phyloP scores from a whole-genome alignment of 768 basidiomycete genomes.

The Agrocybe chaxingu region DNA sequence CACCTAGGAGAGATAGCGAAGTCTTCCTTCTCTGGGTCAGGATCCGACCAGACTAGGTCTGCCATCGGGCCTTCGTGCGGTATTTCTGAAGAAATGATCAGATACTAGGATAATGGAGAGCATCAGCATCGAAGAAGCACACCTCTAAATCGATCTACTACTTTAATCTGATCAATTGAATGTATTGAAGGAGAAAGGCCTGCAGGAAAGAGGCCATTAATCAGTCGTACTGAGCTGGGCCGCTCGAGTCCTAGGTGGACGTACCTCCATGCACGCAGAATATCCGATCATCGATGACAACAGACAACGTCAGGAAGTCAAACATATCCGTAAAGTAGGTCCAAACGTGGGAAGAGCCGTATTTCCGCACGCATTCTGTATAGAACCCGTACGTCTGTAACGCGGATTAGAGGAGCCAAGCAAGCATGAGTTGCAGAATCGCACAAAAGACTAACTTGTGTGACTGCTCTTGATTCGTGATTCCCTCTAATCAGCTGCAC shows the following conservation, averaged over 20 bases:
- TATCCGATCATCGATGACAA: conserved; percentile 98
- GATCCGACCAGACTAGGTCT: conserved; percentile 99
- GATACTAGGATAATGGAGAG: conserved; percentile 11
- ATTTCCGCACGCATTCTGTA: conserved; percentile 96
- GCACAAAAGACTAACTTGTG: conserved; percentile 67
- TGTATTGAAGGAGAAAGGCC: conserved; percentile 97
- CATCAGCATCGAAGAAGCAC: conserved; percentile 16
- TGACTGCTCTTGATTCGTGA: conserved; percentile 96
- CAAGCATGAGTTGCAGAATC: conserved; percentile 13
- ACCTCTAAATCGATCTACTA: conserved; percentile 98
- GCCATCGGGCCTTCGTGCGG: conserved; percentile 99
- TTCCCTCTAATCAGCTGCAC: conserved; percentile 97
- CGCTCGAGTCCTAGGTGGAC: conserved; percentile 13
- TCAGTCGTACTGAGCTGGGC: not conserved
- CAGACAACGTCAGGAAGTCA: conserved; percentile 95
- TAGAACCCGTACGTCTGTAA: conserved; percentile 97
- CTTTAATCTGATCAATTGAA: conserved; percentile 99
- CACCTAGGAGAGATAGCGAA: conserved; percentile 98
- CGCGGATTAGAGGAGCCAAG: conserved; percentile 23
- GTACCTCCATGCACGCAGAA: conserved; percentile 98
- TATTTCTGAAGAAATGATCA: conserved; percentile 64
- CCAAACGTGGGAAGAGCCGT: conserved; percentile 95
- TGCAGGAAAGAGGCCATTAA: conserved; percentile 26
- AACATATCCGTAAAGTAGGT: conserved; percentile 99
- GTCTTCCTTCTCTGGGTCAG: conserved; percentile 98